Percentiles rank a stretch among this genome's conserved stretches.
phyloP scores from a whole-genome alignment of 345 rosid species.

The Corchorus capsularis region DNA sequence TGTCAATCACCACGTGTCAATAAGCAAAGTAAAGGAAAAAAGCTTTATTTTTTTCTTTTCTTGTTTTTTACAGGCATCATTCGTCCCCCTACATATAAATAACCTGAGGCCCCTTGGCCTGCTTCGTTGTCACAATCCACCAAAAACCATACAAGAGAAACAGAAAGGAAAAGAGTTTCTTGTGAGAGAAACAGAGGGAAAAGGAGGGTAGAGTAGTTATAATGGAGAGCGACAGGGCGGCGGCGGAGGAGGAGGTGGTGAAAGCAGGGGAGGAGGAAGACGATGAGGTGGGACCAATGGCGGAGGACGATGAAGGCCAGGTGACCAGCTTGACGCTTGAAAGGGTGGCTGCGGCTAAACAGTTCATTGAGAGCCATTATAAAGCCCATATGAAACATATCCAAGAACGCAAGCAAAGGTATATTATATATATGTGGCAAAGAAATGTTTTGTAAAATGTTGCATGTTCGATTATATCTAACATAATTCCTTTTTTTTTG shows the following conservation, averaged over 20 bases:
- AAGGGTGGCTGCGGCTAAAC: conserved; percentile 91
- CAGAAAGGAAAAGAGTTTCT: background rate
- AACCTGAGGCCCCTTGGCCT: conserved; percentile 15
- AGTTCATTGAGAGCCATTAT: conserved; percentile 90
- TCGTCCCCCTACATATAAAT: conserved; percentile 13
- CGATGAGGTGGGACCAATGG: conserved; percentile 27
- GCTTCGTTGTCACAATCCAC: conserved; percentile 36
- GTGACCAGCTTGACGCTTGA: conserved; percentile 74
- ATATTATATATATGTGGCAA: background rate
- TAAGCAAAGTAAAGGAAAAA: background rate
- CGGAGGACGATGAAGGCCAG: conserved; percentile 44
- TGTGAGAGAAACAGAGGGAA: conserved; percentile 7
- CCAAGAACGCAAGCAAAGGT: conserved; percentile 83
- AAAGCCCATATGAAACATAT: conserved; percentile 81
- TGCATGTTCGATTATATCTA: background rate
- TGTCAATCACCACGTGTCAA: conserved; percentile 19
- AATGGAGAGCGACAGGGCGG: conserved; percentile 24
- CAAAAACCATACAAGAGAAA: conserved; percentile 17
- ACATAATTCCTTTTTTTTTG: background rate
- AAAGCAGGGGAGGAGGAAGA: conserved; percentile 32
- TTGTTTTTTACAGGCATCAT: background rate
- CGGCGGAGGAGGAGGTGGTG: conserved; percentile 16
- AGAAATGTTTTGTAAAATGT: background rate
- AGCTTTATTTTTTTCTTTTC: too few relatives aligned
- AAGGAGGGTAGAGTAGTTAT: background rate